phyloP scores from a whole-genome alignment of 495 filamentous ascomycete species.

The Podospora australis region DNA sequence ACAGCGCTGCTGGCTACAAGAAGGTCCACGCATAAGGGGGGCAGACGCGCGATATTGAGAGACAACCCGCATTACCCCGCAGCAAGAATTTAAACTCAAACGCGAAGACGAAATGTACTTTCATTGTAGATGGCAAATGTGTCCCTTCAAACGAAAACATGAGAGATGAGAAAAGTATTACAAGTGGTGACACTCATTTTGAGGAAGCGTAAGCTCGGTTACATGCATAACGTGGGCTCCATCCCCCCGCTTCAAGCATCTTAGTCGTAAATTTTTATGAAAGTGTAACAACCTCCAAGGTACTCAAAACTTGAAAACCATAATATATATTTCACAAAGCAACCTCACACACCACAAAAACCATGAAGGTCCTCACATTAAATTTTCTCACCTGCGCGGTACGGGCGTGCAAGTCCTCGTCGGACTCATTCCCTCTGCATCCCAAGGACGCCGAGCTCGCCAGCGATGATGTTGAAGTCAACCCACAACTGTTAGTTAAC shows the following conservation, averaged over 20 bases:
- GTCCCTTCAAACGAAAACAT: too few relatives aligned
- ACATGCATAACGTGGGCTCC: constrained; percentile 14
- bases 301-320: constrained; percentile 1
- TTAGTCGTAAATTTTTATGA: constrained; percentile 13
- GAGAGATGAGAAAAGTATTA: too few relatives aligned
- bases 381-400: constrained; percentile 97
- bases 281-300: neutral
- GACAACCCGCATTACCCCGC: neutral
- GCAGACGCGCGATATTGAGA: too few relatives aligned
- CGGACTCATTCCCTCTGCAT: constrained; percentile 79
- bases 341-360: neutral
- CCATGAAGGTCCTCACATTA: constrained; percentile 92
- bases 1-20: constrained; percentile 7
- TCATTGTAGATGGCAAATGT: too few relatives aligned
- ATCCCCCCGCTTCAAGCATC: constrained; percentile 17
- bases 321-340: neutral
- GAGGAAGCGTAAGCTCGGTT: too few relatives aligned
- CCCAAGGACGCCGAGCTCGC: constrained; percentile 86
- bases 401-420: constrained; percentile 77
- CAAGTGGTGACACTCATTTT: too few relatives aligned
- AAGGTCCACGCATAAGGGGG: constrained; percentile 5
- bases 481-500: constrained; percentile 70
- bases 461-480: constrained; percentile 70
- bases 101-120: too few relatives aligned
- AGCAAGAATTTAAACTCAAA: neutral